Evolutionary conservation across 371 early-diverging fungal species (phyloP), one percentile per base, ranked within the genome.

Genomic region (Fennellomyces sp.): DNA sequence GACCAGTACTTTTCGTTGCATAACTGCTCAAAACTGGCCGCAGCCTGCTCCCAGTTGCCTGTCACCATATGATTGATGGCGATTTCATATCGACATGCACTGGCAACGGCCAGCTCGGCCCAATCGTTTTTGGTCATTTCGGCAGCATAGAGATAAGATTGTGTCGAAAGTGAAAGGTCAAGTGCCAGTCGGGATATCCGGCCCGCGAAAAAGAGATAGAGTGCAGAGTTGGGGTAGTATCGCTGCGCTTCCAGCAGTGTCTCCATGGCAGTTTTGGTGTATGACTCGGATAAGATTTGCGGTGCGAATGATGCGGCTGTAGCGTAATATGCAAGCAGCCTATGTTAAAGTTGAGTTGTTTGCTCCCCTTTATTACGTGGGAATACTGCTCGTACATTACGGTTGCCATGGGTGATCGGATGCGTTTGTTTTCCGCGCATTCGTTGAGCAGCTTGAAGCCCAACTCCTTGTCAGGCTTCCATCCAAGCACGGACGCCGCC

Each of bases 1-100:
- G 86, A 85, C 85, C 88, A 84, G 41, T 87, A 85, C 21, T 81
- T 75, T 48, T 81, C 80, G 13, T 78, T 63, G 33, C 65, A 73
- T 6, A 87, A 59, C 30, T 69, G 64, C 2, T 78, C 75, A 72
- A 87, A 87, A 11, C 66, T 64, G 0, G 45, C 45, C 2, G 73
- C 78, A 19, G 88, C 83, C 33, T 72, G 72, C 0, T 63, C 59
- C 88, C 86, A 87, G 33, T 85, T 73, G 21, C 80, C 66, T 5
- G 75, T 66, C 21, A 87, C 70, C 54, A 82, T 73, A 55, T 81
- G 81, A 38, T 84, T 87, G 35, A 84, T 52, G 10, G 80, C 85
- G 11, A 85, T 66, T 54, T 87, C 86, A 64, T 84, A 85, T 25
- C 79, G 72, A 35, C 83, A 80, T 21, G 83, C 47, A 15, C 78